phyloP scores from a whole-genome alignment of 192 early-diverging fungal species.

The Kickxella alabastrina region DNA sequence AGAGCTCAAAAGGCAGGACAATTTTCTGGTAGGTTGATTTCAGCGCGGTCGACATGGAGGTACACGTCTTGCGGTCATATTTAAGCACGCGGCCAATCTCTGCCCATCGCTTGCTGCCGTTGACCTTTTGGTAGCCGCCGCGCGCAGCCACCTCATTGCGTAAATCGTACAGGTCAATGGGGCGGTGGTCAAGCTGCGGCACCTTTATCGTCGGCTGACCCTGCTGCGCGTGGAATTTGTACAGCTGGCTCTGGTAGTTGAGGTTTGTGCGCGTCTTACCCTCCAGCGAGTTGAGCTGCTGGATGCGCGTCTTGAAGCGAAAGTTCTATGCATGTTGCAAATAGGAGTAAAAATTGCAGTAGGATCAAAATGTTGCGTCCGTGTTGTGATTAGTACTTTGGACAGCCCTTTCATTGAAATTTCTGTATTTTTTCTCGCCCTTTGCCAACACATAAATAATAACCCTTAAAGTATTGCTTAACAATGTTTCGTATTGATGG shows the following conservation, averaged over 20 bases:
- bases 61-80: constrained; percentile 69
- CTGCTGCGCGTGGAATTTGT: constrained; percentile 79
- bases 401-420: too few relatives aligned
- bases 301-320: constrained; percentile 82
- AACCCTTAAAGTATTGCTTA: too few relatives aligned
- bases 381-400: too few relatives aligned
- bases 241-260: constrained; percentile 88
- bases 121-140: constrained; percentile 74
- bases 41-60: constrained; percentile 69
- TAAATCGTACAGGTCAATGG: constrained; percentile 79
- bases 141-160: constrained; percentile 74
- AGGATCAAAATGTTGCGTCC: too few relatives aligned
- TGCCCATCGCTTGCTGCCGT: constrained; percentile 75
- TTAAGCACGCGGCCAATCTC: constrained; percentile 73
- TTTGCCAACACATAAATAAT: too few relatives aligned
- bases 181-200: constrained; percentile 79
- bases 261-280: constrained; percentile 80
- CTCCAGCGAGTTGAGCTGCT: constrained; percentile 89
- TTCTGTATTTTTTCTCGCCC: too few relatives aligned
- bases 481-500: too few relatives aligned
- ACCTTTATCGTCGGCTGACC: constrained; percentile 72
- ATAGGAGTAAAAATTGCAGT: too few relatives aligned
- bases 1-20: constrained; percentile 67
- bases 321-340: constrained; percentile 59
- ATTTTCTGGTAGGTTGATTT: constrained; percentile 65